Conservation (phyloP, 805 yeast genomes). For the Candida mattraensis region DNA sequence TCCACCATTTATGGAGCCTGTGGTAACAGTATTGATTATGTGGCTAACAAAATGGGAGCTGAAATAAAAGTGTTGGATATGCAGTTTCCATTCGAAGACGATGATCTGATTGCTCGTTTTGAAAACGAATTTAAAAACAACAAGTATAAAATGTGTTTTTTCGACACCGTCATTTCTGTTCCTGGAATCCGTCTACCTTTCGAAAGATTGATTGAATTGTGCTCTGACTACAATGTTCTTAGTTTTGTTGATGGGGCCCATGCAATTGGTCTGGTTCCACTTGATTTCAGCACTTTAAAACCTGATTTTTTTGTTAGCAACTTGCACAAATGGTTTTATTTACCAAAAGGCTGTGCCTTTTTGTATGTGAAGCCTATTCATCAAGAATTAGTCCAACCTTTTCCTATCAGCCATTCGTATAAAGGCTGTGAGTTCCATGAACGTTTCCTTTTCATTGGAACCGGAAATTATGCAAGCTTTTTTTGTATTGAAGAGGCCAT, state of each 20-base stretch:
- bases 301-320: constrained; percentile 67
- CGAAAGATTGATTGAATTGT: constrained; percentile 43
- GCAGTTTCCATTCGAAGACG: constrained; percentile 45
- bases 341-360: constrained; percentile 58
- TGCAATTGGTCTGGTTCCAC: constrained; percentile 53
- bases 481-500: constrained; percentile 47
- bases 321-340: constrained; percentile 68
- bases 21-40: constrained; percentile 47
- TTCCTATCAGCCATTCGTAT: constrained; percentile 57
- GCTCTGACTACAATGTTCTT: constrained; percentile 45
- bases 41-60: constrained; percentile 36
- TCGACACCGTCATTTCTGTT: constrained; percentile 60
- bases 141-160: constrained; percentile 43
- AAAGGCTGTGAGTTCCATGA: constrained; percentile 39
- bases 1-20: constrained; percentile 57
- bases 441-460: constrained; percentile 53
- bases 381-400: constrained; percentile 50
- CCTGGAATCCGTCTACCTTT: constrained; percentile 65
- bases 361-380: constrained; percentile 55
- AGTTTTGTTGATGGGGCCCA: constrained; percentile 77
- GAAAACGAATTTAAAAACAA: constrained; percentile 30
- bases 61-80: constrained; percentile 39
- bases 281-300: constrained; percentile 39
- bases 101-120: constrained; percentile 37
- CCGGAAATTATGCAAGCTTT: constrained; percentile 45